Conservation (phyloP, 768 basidiomycete genomes). For the Lentinula sp. region DNA sequence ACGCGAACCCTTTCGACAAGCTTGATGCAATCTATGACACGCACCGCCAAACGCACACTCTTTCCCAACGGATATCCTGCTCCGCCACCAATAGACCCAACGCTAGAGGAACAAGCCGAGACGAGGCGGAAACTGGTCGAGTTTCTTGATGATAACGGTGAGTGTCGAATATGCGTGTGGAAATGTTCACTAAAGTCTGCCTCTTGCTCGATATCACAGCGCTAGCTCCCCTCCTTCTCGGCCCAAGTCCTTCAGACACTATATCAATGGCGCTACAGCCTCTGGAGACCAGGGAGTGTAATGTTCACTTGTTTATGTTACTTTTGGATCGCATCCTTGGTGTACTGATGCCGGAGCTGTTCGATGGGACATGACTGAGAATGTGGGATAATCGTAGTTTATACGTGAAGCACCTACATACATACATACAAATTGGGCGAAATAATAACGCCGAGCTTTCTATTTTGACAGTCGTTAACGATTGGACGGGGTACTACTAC, state of each 20-base stretch:
- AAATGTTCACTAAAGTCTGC: too few species aligned
- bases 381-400: not conserved
- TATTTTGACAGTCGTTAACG: too few species aligned
- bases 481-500: too few species aligned
- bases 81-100: slow-evolving; percentile 66
- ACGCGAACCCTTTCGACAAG: slow-evolving; percentile 43
- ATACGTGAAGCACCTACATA: too few species aligned
- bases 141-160: slow-evolving; percentile 30
- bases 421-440: too few species aligned
- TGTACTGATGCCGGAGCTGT: slow-evolving; percentile 75
- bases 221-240: slow-evolving; percentile 47
- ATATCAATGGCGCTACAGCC: slow-evolving; percentile 54
- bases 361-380: not conserved
- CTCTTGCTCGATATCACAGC: slow-evolving; percentile 15
- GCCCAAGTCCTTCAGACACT: slow-evolving; percentile 42
- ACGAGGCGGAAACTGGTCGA: slow-evolving; percentile 40
- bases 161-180: slow-evolving; percentile 8
- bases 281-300: slow-evolving; percentile 60
- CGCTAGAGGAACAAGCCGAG: slow-evolving; percentile 64
- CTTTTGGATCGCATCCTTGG: slow-evolving; percentile 70
- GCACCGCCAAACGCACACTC: slow-evolving; percentile 58
- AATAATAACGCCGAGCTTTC: too few species aligned
- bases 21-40: slow-evolving; percentile 47
- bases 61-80: slow-evolving; percentile 91
- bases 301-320: slow-evolving; percentile 70